Evolutionary conservation across 23 red algal genomes (phyloP), one percentile per base, ranked within the genome.

Genomic region (Gracilaria gracilis): DNA sequence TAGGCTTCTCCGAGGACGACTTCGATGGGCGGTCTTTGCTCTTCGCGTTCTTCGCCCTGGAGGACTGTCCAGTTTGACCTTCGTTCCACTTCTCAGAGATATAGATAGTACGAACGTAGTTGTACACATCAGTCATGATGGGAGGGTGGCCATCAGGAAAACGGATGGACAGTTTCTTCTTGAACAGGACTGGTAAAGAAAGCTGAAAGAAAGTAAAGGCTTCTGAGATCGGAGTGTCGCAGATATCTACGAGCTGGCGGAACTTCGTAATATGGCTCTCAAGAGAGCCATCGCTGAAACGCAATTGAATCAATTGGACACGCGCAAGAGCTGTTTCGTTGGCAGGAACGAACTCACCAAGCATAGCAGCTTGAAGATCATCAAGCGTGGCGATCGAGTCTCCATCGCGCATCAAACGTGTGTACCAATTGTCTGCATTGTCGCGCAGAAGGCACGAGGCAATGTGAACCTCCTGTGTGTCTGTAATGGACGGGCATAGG

Each of bases 81-180:
- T 73, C 67, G 28, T 37, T 40, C 67, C 67, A 73, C 20, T 44
- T 73, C 67, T 40, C 34, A 1, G 67, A 67, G 62, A 67, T 67
- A 9, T 73, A 44, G 34, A 73, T 16, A 6, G 67, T 73, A 3
- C 67, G 67, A 2, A 73, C 34, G 67, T 15, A 40, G 31, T n/a
- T n/a, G n/a, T 73, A 73, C 14, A 73, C 67, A 1, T 39, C 67
- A 2, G 67, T 5, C 67, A 73, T 73, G 38, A 2, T 17, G 4
- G 34, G 35, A 12, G 67, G 35, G 4, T 8, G 9, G 2, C 67
- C 67, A 21, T 73, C 67, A n/a, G 34, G 35, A 16, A 73, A 73
- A 1, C 20, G 31, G 1, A 39, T 35, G 0, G 34, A 73, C 0
- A 73, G 67, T 35, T 40, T 73, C 33, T 40, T 39, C 34, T 73